Evolutionary conservation across 2,329 filamentous ascomycete species (phyloP).

Genomic region (Cadophora luteo-olivacea): DNA sequence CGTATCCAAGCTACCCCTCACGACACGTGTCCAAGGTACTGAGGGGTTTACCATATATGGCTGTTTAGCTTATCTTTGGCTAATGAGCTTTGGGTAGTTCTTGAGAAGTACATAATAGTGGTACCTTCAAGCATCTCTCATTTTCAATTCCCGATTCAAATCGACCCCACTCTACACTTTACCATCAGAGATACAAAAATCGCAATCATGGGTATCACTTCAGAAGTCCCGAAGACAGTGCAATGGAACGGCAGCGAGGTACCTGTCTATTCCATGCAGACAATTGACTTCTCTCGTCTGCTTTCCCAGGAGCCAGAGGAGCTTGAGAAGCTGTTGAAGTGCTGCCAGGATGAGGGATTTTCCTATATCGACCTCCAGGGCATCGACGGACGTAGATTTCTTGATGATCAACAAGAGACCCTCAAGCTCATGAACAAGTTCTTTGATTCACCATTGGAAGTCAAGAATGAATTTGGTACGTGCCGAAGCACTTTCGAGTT

Average conservation of each 20-base stretch:
- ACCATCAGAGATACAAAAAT: not conserved
- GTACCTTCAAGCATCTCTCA: slow-evolving; percentile 1
- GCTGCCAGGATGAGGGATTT: slow-evolving; percentile 59
- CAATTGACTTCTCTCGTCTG: slow-evolving; percentile 57
- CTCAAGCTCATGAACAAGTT: slow-evolving; percentile 62
- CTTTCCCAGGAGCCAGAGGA: slow-evolving; percentile 61
- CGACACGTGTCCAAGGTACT: slow-evolving; percentile 4
- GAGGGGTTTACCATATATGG: slow-evolving; percentile 13
- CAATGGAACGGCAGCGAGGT: slow-evolving; percentile 57
- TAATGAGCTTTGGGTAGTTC: slow-evolving; percentile 12
- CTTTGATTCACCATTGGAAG: slow-evolving; percentile 59
- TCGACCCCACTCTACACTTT: not conserved
- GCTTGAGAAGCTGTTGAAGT: slow-evolving; percentile 56
- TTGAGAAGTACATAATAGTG: slow-evolving; percentile 16
- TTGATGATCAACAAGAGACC: slow-evolving; percentile 58
- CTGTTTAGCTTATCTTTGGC: slow-evolving; percentile 19
- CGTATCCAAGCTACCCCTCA: slow-evolving; percentile 16
- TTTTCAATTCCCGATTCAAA: not conserved
- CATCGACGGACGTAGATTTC: slow-evolving; percentile 59
- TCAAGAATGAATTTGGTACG: slow-evolving; percentile 57
- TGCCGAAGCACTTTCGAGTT: not conserved
- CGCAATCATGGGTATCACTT: slow-evolving; percentile 47
- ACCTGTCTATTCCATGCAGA: slow-evolving; percentile 59
- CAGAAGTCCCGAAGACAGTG: slow-evolving; percentile 52
- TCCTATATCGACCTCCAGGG: slow-evolving; percentile 61